Base-by-base conservation (phyloP, 176 grass and related monocot species). In the Avena sativa region DNA sequence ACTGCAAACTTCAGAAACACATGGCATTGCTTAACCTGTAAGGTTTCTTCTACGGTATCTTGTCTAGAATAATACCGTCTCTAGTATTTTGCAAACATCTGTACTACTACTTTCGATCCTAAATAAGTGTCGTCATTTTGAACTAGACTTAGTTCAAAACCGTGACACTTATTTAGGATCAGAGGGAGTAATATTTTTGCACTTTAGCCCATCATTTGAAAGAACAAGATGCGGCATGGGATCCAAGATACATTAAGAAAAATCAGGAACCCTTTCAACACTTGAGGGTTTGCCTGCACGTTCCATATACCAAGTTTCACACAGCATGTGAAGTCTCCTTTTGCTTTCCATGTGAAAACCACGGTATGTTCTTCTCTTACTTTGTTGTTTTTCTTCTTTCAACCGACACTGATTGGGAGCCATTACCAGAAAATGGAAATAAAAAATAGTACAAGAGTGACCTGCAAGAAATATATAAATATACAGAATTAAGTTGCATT, bases 21-120 rank as follows among this genome's bases (percentile, higher is more conserved):
- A 20, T 21, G 11, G 12, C 50, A 12, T 73, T 79, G 13, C 89
- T 90, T 90, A 87, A 59, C 63, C 17, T 12, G 8, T 38, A 87
- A 83, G 79, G 11, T 46, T 86, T 71, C 73, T 53, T 63, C 19
- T 23, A 13, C 19, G 7, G 9, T n/a, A 44, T 56, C 4, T 43
- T 2, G 9, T 72, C 65, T 47, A 11, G 73, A 38, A 74, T 7
- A 4, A 79, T 34, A 58, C 11, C 13, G 43, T 50, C 40, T 71
- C 36, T 25, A 20, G 17, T 2, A 16, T 76, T 32, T 32, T 32
- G 69, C 2, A 67, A 67, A 85, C 34, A 63, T 66, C 40, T 20
- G 34, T 19, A 32, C 30, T 32, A 32, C 30, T 30, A 28, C 28
- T 1, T 28, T 1, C 28, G 28, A 28, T 28, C 28, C 28, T 28